phyloP scores from a whole-genome alignment of 2,329 filamentous ascomycete species.

The Cordyceps cateniannulata region DNA sequence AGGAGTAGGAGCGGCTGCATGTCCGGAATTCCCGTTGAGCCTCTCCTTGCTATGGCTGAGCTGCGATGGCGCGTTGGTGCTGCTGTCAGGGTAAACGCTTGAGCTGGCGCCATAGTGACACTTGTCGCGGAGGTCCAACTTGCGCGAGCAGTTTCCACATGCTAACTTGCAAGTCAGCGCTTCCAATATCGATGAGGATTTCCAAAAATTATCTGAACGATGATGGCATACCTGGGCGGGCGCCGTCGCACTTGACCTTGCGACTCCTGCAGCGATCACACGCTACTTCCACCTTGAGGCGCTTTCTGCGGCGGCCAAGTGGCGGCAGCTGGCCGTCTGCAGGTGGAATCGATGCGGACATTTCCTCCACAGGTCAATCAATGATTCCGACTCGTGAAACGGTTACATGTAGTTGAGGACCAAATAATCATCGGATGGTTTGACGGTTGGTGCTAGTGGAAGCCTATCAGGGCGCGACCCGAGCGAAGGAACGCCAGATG shows the following conservation, averaged over 20 bases:
- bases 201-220: not conserved
- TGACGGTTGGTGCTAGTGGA: not conserved
- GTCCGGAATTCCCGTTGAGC: not conserved
- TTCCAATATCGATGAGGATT: not conserved
- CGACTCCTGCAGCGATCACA: slow-evolving; percentile 35
- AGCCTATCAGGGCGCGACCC: not conserved
- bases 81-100: not conserved
- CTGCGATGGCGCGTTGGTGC: not conserved
- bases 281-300: slow-evolving; percentile 38
- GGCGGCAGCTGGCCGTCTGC: not conserved
- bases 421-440: not conserved
- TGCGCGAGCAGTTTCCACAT: slow-evolving; percentile 26
- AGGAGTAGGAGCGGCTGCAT: not conserved
- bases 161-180: slow-evolving; percentile 15
- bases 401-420: not conserved
- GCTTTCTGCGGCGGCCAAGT: slow-evolving; percentile 22
- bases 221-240: slow-evolving; percentile 27
- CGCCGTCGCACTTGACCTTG: slow-evolving; percentile 38
- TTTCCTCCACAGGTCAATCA: not conserved
- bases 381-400: not conserved
- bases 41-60: not conserved
- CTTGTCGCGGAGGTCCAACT: slow-evolving; percentile 21
- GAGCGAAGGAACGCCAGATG: not conserved
- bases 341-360: not conserved
- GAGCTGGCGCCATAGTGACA: slow-evolving; percentile 22